Base-by-base conservation (phyloP, 2,329 filamentous ascomycete species). In the Rutstroemia sp. region DNA sequence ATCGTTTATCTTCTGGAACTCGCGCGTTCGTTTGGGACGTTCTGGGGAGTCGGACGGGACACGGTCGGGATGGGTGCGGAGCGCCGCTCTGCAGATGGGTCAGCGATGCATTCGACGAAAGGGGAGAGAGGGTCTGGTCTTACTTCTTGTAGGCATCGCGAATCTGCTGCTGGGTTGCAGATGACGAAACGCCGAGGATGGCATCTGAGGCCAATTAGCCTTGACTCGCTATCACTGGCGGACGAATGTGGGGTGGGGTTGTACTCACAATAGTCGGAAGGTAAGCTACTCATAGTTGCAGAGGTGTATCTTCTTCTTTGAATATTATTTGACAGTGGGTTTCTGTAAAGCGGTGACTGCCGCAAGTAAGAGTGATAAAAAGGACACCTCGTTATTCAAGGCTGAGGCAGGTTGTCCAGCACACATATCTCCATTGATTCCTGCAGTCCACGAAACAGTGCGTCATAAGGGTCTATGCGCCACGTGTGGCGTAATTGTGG, bases 71-170 rank as follows among this genome's bases (percentile, higher is more conserved):
- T 97, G 92, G 61, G 89, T 91, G 73, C 94, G 95, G 47, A 97
- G 78, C 5, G 92, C 92, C 66, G 89, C 88, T 69, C 88, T 91
- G 67, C 52, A 42, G 46, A 19, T 16, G 9, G 16, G 5, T 56
- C 50, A 56, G 27, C 23, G 34, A 27, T 10, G 41, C 27, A 63
- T 54, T 37, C 47, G 30, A 41, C 30, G 45, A 12, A 25, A 25
- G 23, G 25, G 23, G 37, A 17, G 47, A 21, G 27, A 30, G 23
- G 49, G 7, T 38, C 7, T 27, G 49, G 7, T 38, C 7, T 39
- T 65, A 89, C 87, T 87, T 87, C 72, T 99, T 99, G 78, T 97
- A 99, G 51, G 92, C 94, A 78, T 89, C 88, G 65, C 92, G 88
- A 69, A 99, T 86, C 70, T 97, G 88, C 67, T 91, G 84, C 58